Conservation (phyloP, 805 yeast genomes). For the Debaryomyces prosopidis region DNA sequence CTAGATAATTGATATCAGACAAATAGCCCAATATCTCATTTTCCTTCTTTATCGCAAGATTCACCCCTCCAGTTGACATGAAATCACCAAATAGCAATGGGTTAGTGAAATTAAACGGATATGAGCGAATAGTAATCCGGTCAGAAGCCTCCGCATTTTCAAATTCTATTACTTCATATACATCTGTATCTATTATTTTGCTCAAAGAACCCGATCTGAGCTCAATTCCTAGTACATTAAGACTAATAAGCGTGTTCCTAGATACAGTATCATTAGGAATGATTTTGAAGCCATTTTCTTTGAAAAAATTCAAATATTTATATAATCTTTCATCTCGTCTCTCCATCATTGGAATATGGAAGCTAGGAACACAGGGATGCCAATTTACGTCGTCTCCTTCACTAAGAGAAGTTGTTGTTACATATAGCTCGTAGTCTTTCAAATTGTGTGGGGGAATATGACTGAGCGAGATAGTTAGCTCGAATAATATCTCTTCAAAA, state of each 20-base stretch:
- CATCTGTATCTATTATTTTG: neutral
- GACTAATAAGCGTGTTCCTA: slow-evolving; percentile 1
- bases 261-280: slow-evolving; percentile 17
- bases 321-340: neutral
- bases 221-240: slow-evolving; percentile 5
- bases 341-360: slow-evolving; percentile 4
- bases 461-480: slow-evolving; percentile 16
- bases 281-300: slow-evolving; percentile 20
- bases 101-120: slow-evolving; percentile 33
- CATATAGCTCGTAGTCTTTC: slow-evolving; percentile 6
- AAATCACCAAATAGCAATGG: slow-evolving; percentile 28
- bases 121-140: slow-evolving; percentile 15
- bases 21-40: slow-evolving; percentile 21
- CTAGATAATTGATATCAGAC: slow-evolving; percentile 43
- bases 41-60: slow-evolving; percentile 18
- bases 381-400: slow-evolving; percentile 12
- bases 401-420: slow-evolving; percentile 8
- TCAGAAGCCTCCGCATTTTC: slow-evolving; percentile 6
- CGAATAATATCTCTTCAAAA: slow-evolving; percentile 1
- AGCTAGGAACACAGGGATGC: slow-evolving; percentile 11
- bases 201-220: neutral
- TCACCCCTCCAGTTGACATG: slow-evolving; percentile 22
- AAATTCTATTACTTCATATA: neutral
- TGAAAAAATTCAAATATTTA: slow-evolving; percentile 16
- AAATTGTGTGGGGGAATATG: slow-evolving; percentile 11